Evolutionary conservation across 2,329 filamentous ascomycete species (phyloP), one percentile per base, ranked within the genome.

Genomic region (Ceratocystis variospora): DNA sequence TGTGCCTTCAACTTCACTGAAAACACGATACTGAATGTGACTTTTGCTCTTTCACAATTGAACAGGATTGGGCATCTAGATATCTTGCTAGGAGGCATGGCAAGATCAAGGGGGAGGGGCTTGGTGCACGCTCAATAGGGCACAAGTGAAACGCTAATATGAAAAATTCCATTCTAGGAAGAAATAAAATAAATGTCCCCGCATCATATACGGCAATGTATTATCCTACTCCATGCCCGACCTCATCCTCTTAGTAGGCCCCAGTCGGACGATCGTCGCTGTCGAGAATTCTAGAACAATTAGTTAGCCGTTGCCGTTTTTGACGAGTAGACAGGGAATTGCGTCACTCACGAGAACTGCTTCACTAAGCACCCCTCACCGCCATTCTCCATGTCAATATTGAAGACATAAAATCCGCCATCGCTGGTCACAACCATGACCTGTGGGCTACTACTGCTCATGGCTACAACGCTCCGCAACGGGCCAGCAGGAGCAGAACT

Each of bases 371-470:
- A 89, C 0, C 94, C 94, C 76, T 99, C 94, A 28, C 94, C 94
- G 19, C 94, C 94, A 69, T 89, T 89, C 71, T 96, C 92, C 79
- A 99, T 84, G 74, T 99, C 92, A 65, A 99, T 91, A 70, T 90
- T 93, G 76, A 93, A 99, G 37, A 97, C 88, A 71, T 94, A 96
- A 73, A 96, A 97, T 28, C 87, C 87, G 8, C 94, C 94, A 74
- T 99, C 94, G 71, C 88, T 96, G 0, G 94, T 99, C 15, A 96
- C 92, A 0, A 97, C 90, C 92, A 99, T 97, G 62, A 99, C 89
- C 72, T 97, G 92, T 0, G 94, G 94, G 31, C 89, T 92, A 73
- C 87, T 96, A 72, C 87, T 94, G 73, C 90, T 96, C 87, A 99
- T 95, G 7, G 94, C 93, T 55, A 99, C 94, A n/a, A 99, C 93